These are phyloP conservation scores for Prunus mume DNA, from an alignment of 306 rosid species.

Conservation along the genomic window DNA sequence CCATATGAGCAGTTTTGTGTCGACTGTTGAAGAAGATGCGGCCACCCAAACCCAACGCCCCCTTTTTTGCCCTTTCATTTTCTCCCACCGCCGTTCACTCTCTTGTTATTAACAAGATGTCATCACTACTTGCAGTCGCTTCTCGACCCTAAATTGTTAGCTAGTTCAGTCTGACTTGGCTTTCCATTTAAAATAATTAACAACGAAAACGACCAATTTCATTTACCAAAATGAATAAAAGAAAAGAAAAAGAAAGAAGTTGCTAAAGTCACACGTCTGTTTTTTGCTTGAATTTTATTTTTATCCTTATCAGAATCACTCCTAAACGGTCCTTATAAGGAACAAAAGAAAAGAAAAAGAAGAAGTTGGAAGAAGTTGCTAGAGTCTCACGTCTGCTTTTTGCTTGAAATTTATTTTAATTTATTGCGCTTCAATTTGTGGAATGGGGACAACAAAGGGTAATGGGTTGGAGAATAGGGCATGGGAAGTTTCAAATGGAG, in stretches of 20 bases:
- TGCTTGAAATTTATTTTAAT: neutral
- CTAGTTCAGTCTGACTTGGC: constrained; percentile 53
- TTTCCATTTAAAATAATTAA: constrained; percentile 10
- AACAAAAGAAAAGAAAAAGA: too few relatives aligned
- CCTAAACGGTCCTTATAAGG: too few relatives aligned
- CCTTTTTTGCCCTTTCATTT: too few relatives aligned
- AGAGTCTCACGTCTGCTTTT: neutral
- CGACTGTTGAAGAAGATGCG: neutral
- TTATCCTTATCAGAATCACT: too few relatives aligned
- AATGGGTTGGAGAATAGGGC: constrained; percentile 9
- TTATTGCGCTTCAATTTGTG: neutral
- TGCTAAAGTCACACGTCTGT: neutral
- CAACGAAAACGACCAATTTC: neutral
- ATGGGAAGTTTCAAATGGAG: constrained; percentile 27
- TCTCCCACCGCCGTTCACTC: neutral
- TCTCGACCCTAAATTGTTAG: constrained; percentile 10
- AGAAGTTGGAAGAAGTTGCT: too few relatives aligned
- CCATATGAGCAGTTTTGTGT: neutral
- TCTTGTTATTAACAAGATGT: neutral
- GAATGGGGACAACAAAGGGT: neutral
- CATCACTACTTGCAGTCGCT: neutral
- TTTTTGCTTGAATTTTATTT: neutral
- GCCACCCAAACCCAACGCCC: too few relatives aligned
- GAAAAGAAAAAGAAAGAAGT: neutral
- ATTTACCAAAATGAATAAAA: neutral